phyloP scores from a whole-genome alignment of 768 basidiomycete species.

The Leccinum broughii region DNA sequence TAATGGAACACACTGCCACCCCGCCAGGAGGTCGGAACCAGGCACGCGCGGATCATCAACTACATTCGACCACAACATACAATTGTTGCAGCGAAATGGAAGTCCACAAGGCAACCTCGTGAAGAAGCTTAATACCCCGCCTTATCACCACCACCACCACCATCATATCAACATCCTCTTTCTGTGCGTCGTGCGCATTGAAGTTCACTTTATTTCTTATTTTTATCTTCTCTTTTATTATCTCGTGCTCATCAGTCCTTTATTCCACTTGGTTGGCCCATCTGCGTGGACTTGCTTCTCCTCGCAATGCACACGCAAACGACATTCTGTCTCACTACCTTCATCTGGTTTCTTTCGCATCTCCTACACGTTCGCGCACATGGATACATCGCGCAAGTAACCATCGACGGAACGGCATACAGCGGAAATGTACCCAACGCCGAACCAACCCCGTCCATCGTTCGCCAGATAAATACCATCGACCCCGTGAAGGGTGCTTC shows the following conservation, averaged over 20 bases:
- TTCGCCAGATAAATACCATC: constrained; percentile 46
- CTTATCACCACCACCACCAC: constrained; percentile 6
- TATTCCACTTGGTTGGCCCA: not conserved
- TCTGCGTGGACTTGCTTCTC: not conserved
- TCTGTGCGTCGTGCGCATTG: constrained; percentile 4
- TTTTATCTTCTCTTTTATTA: not conserved
- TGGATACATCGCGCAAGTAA: constrained; percentile 43
- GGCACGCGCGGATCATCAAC: too few relatives aligned
- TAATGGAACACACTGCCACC: not conserved
- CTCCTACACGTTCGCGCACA: constrained; percentile 38
- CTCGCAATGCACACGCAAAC: not conserved
- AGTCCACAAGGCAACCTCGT: constrained; percentile 21
- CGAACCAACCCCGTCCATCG: constrained; percentile 38
- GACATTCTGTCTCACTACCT: not conserved
- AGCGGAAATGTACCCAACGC: constrained; percentile 39
- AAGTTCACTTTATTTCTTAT: not conserved
- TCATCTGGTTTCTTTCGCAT: constrained; percentile 12
- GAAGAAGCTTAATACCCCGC: constrained; percentile 21
- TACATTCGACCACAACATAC: not conserved
- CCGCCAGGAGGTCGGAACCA: not conserved
- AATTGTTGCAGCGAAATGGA: not conserved
- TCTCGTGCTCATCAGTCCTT: not conserved
- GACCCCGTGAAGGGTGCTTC: constrained; percentile 55
- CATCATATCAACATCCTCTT: not conserved
- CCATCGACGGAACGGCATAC: constrained; percentile 46